Percentiles rank a stretch among this genome's conserved stretches.
Conservation (phyloP, 345 rosid genomes). For the Eutrema heterophyllum region DNA sequence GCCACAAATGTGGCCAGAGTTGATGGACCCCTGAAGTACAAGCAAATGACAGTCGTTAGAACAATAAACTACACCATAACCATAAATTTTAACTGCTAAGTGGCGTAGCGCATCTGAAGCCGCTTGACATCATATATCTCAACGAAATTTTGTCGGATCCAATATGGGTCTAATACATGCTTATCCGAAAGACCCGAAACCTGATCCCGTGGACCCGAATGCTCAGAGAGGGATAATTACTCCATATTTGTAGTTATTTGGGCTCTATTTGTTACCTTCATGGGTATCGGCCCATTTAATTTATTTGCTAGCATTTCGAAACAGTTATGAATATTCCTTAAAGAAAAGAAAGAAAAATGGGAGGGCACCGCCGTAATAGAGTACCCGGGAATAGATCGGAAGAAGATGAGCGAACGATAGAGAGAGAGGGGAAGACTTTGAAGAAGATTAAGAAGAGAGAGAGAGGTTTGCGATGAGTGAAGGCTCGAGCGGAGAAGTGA, state of each 20-base stretch:
- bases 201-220: too few relatives aligned
- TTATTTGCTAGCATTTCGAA: neutral
- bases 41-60: neutral
- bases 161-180: too few relatives aligned
- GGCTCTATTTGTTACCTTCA: conserved; percentile 55
- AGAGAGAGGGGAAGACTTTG: neutral
- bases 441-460: neutral
- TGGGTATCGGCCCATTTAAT: conserved; percentile 24
- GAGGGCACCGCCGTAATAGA: conserved; percentile 19
- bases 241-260: too few relatives aligned
- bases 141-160: too few relatives aligned
- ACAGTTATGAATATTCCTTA: neutral
- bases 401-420: conserved; percentile 9
- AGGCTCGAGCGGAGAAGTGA: conserved; percentile 29
- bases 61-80: conserved; percentile 1
- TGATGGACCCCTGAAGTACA: conserved; percentile 62
- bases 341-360: neutral
- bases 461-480: conserved; percentile 16
- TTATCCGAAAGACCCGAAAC: too few relatives aligned
- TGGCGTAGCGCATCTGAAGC: conserved; percentile 89
- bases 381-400: conserved; percentile 4
- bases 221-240: too few relatives aligned
- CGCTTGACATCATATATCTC: conserved; percentile 88
- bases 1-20: conserved; percentile 92
- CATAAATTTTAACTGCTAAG: conserved; percentile 8